Evolutionary conservation across 495 filamentous ascomycete genomes (phyloP).

Genomic region (Hypoxylon intermedium): DNA sequence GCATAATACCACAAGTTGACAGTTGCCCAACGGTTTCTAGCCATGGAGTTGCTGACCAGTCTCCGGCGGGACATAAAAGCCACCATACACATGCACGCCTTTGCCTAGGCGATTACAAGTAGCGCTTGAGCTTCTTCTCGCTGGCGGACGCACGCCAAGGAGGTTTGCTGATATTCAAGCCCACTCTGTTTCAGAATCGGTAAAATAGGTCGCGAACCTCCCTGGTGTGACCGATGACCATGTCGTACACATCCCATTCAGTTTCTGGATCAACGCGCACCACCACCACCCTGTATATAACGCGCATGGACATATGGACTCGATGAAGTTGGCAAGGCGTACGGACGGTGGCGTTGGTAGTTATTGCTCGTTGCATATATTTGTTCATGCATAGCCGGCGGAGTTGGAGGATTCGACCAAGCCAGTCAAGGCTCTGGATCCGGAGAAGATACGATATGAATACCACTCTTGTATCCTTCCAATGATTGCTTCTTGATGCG

Average conservation of each 20-base stretch:
- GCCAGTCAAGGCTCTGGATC: neutral
- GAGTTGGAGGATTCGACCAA: slow-evolving; percentile 17
- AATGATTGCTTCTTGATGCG: too few species aligned
- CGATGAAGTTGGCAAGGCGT: neutral
- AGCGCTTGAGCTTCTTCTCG: too few species aligned
- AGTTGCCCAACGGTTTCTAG: too few species aligned
- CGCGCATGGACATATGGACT: slow-evolving; percentile 12
- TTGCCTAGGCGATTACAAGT: too few species aligned
- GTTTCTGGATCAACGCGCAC: neutral
- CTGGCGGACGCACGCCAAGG: too few species aligned
- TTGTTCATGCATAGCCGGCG: slow-evolving; percentile 37
- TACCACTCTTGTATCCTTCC: neutral
- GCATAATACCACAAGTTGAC: too few species aligned
- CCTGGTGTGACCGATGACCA: neutral
- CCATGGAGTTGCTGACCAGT: too few species aligned
- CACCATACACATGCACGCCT: too few species aligned
- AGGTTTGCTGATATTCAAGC: too few species aligned
- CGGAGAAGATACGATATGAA: slow-evolving; percentile 12
- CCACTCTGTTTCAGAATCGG: too few species aligned
- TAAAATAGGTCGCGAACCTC: neutral
- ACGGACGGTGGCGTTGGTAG: neutral
- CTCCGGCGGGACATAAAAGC: too few species aligned
- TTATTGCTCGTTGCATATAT: slow-evolving; percentile 15
- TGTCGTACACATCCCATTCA: slow-evolving; percentile 4
- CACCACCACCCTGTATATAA: slow-evolving; percentile 28